phyloP scores from a whole-genome alignment of 805 yeast species.

The Hanseniaspora pseudoguilliermondii region DNA sequence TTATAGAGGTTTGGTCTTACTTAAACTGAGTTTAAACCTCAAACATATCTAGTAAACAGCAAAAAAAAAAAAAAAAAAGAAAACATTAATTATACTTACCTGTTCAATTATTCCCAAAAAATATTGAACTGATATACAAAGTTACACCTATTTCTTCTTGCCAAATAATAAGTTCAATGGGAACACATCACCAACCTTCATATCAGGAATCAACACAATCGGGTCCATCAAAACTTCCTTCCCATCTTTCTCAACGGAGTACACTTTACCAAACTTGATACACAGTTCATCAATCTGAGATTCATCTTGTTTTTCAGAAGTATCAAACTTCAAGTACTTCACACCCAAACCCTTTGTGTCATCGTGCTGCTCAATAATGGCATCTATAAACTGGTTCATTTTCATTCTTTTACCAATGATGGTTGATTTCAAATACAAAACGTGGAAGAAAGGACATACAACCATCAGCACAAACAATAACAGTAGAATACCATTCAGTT shows the following conservation, averaged over 20 bases:
- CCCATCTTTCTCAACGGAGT: conserved; percentile 35
- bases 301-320: conserved; percentile 31
- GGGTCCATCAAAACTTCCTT: conserved; percentile 27
- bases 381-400: conserved; percentile 38
- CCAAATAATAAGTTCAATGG: conserved; percentile 12
- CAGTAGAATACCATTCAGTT: conserved; percentile 25
- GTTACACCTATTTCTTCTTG: not conserved
- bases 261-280: conserved; percentile 49
- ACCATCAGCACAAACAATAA: conserved; percentile 40
- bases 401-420: conserved; percentile 46
- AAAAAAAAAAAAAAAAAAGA: too few relatives aligned
- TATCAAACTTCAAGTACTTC: conserved; percentile 31
- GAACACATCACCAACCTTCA: conserved; percentile 1
- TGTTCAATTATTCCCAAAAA: too few relatives aligned
- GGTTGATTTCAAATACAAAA: conserved; percentile 39
- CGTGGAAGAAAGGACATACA: conserved; percentile 47
- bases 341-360: conserved; percentile 47
- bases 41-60: too few relatives aligned
- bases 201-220: not conserved
- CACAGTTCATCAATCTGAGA: conserved; percentile 39
- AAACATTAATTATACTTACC: too few relatives aligned
- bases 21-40: too few relatives aligned
- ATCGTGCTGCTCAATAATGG: conserved; percentile 38
- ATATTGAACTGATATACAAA: not conserved
- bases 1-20: too few relatives aligned